Evolutionary conservation across 2,329 filamentous ascomycete genomes (phyloP).

Genomic region (Colletotrichum sojae): DNA sequence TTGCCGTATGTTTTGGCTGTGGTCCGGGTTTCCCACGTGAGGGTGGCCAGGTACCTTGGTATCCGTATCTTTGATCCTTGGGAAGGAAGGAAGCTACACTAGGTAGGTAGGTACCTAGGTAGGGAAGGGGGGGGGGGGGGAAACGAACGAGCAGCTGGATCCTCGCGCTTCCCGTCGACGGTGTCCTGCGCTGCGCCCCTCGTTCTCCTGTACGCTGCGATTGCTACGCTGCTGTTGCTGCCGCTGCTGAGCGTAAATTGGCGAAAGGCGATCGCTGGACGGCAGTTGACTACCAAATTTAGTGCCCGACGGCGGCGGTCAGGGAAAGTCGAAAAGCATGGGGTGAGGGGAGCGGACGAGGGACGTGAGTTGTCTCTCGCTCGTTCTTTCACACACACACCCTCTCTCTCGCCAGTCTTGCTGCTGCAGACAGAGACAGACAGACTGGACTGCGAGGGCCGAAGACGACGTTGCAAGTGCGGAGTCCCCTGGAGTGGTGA

Average conservation of each 20-base stretch:
- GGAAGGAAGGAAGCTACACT: too few species aligned
- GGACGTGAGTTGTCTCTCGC: conserved; percentile 6
- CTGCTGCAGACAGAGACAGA: neutral
- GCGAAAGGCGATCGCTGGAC: conserved; percentile 16
- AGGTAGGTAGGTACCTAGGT: neutral
- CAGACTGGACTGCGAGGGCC: conserved; percentile 25
- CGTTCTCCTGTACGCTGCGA: neutral
- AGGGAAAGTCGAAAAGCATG: conserved; percentile 30
- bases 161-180: conserved; percentile 16
- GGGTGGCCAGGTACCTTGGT: neutral
- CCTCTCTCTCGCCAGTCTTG: neutral
- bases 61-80: too few species aligned
- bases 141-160: conserved; percentile 25
- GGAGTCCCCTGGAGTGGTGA: conserved; percentile 42
- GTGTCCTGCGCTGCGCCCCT: conserved; percentile 1
- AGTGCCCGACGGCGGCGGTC: conserved; percentile 25
- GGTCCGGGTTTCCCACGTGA: conserved; percentile 31
- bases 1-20: conserved; percentile 31
- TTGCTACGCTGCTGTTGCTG: neutral
- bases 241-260: conserved; percentile 2
- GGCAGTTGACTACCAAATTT: conserved; percentile 27
- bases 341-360: conserved; percentile 13
- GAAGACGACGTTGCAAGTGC: conserved; percentile 37
- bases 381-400: neutral
- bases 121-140: conserved; percentile 23